A percentile compares a stretch with the other conserved stretches of the same genome.
These are phyloP conservation scores for Naganishia friedmannii DNA, from an alignment of 768 basidiomycete genomes.

Conservation along the genomic window DNA sequence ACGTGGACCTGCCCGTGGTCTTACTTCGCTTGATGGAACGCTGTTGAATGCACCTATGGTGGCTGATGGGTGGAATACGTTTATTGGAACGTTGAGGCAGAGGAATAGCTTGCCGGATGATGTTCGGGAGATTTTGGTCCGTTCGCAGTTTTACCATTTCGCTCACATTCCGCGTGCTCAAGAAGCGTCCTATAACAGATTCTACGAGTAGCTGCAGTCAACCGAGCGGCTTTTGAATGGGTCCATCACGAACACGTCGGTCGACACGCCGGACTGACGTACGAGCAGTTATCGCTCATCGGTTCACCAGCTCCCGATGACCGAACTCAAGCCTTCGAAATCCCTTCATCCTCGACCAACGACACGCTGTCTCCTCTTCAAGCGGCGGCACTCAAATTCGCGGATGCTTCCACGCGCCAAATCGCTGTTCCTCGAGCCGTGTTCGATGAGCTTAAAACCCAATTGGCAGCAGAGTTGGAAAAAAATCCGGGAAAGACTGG, in stretches of 20 bases:
- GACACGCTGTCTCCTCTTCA: constrained; percentile 57
- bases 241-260: constrained; percentile 54
- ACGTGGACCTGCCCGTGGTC: constrained; percentile 41
- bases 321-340: constrained; percentile 28
- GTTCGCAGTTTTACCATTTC: not conserved
- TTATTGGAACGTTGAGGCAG: constrained; percentile 45
- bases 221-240: constrained; percentile 50
- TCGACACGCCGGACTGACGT: constrained; percentile 58
- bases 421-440: constrained; percentile 56
- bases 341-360: constrained; percentile 48
- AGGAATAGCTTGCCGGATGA: constrained; percentile 47
- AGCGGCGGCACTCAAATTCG: constrained; percentile 60
- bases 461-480: constrained; percentile 37
- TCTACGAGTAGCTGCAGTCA: constrained; percentile 48
- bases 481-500: constrained; percentile 13
- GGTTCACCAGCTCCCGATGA: constrained; percentile 50
- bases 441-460: constrained; percentile 54
- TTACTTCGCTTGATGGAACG: constrained; percentile 48
- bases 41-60: constrained; percentile 45
- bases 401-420: constrained; percentile 61
- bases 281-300: constrained; percentile 60
- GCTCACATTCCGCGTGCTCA: not conserved
- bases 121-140: constrained; percentile 49
- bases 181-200: constrained; percentile 34
- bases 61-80: constrained; percentile 47